Conservation (phyloP, 352 stramenopile species). For the Pythium pyrilobum region DNA sequence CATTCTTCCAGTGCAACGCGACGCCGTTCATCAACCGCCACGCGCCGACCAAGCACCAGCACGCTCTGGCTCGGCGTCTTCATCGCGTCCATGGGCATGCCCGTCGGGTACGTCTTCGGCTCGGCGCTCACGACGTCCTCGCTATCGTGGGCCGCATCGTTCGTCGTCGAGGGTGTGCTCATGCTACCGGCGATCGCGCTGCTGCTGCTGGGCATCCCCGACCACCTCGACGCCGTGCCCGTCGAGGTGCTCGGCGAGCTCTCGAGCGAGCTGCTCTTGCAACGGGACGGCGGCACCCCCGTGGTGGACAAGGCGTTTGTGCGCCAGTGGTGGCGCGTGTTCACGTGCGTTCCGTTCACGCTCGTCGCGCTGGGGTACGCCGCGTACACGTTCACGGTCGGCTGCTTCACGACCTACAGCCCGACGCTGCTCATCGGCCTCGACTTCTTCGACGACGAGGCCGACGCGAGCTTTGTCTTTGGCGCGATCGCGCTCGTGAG, state of each 20-base stretch:
- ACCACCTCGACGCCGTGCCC: slow-evolving; percentile 44
- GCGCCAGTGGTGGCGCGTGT: neutral
- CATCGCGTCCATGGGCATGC: slow-evolving; percentile 88
- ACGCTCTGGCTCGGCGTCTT: slow-evolving; percentile 92
- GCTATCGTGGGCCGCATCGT: slow-evolving; percentile 75
- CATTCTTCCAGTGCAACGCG: slow-evolving; percentile 91
- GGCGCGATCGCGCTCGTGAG: slow-evolving; percentile 68
- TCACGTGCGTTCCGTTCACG: slow-evolving; percentile 40
- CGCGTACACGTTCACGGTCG: slow-evolving; percentile 84
- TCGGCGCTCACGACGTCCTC: slow-evolving; percentile 52
- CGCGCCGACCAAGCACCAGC: slow-evolving; percentile 48
- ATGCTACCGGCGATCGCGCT: slow-evolving; percentile 62
- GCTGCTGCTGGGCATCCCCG: slow-evolving; percentile 17
- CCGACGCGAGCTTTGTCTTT: slow-evolving; percentile 82
- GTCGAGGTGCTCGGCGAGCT: slow-evolving; percentile 10
- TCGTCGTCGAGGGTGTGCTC: slow-evolving; percentile 76
- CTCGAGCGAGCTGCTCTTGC: neutral
- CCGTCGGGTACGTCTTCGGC: slow-evolving; percentile 77
- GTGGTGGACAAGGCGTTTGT: neutral
- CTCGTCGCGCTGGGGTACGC: slow-evolving; percentile 79
- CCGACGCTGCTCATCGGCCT: slow-evolving; percentile 85
- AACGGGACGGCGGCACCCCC: neutral
- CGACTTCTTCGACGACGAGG: slow-evolving; percentile 78
- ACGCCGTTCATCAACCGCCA: slow-evolving; percentile 92
- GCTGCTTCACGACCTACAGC: slow-evolving; percentile 81